Percentiles rank a stretch among this genome's conserved stretches.
These are phyloP conservation scores for Rhizoclosmatium sp. DNA, from an alignment of 192 early-diverging fungal genomes.

Conservation along the genomic window DNA sequence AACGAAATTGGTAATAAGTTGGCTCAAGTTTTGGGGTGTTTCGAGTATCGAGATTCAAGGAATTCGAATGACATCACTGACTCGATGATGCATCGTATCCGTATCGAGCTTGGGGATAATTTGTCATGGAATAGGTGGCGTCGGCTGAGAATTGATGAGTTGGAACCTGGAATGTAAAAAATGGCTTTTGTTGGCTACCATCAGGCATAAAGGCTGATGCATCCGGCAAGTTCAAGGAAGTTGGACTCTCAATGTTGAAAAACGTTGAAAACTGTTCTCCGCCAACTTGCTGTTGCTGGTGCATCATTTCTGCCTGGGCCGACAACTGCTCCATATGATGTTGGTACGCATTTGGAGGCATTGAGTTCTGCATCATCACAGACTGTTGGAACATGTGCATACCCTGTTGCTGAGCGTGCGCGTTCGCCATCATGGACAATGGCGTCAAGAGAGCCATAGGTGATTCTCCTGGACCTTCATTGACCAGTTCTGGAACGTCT, in stretches of 20 bases:
- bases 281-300: slow-evolving; percentile 1
- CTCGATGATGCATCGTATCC: too few species aligned
- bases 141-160: background rate
- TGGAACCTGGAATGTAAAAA: slow-evolving; percentile 7
- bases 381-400: background rate
- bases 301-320: slow-evolving; percentile 4
- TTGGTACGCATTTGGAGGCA: background rate
- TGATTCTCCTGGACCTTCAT: slow-evolving; percentile 3
- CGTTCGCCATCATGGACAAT: background rate
- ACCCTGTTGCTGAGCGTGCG: background rate
- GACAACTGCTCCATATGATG: slow-evolving; percentile 23
- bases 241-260: slow-evolving; percentile 26
- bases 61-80: too few species aligned
- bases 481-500: slow-evolving; percentile 3
- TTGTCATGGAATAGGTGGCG: too few species aligned
- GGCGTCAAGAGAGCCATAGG: slow-evolving; percentile 20
- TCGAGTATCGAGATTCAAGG: too few species aligned
- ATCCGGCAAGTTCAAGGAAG: background rate
- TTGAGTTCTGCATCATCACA: background rate
- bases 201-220: background rate
- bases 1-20: background rate
- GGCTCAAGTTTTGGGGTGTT: background rate
- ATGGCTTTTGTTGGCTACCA: background rate
- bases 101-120: too few species aligned
- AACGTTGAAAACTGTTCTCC: slow-evolving; percentile 26